Percentiles rank a stretch among this genome's conserved stretches.
Evolutionary conservation across 2,329 filamentous ascomycete species (phyloP).

Genomic region (Achaetomium macrosporum): DNA sequence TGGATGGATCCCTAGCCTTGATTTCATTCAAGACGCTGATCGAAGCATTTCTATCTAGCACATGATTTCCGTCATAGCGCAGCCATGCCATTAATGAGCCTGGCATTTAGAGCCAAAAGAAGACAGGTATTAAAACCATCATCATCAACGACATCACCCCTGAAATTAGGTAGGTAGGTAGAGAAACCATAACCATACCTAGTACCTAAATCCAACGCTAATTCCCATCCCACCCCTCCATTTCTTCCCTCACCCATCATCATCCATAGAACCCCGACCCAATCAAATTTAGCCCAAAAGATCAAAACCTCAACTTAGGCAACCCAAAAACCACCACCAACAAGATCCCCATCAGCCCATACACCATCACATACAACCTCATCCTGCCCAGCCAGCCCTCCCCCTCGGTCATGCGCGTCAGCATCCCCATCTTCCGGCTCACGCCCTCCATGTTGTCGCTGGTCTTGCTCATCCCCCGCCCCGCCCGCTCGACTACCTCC

Average conservation of each 20-base stretch:
- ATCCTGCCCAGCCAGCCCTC: constrained; percentile 81
- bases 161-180: no score
- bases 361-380: constrained; percentile 79
- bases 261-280: background rate
- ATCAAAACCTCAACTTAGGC: constrained; percentile 80
- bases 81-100: no score
- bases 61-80: no score
- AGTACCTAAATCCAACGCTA: background rate
- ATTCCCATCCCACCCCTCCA: background rate
- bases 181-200: no score
- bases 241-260: background rate
- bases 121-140: no score
- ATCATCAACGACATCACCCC: background rate
- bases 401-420: constrained; percentile 78
- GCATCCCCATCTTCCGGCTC: constrained; percentile 66
- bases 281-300: background rate
- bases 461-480: constrained; percentile 71
- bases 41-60: no score
- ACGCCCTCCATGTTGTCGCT: constrained; percentile 71
- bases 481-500: constrained; percentile 63
- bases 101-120: no score
- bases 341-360: constrained; percentile 70
- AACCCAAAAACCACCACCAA: constrained; percentile 77
- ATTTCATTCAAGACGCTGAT: no score
- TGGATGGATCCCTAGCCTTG: no score